Base-by-base conservation (phyloP, 179 eudicot species). In the Silene coronaria region DNA sequence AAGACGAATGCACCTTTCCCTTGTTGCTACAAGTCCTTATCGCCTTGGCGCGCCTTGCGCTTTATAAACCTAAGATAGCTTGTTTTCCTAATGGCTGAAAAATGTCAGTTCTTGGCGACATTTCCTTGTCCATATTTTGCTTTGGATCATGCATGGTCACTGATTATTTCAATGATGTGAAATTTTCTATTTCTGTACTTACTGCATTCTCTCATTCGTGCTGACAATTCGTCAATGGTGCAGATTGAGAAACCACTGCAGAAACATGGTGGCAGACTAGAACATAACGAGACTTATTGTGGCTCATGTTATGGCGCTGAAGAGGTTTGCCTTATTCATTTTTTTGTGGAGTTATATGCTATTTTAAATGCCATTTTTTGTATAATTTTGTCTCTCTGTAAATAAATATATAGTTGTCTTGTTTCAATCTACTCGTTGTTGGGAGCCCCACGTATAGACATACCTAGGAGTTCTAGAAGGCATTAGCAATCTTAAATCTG, bases 221-320 rank as follows among this genome's bases (percentile, higher is more conserved):
- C 67, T 58, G 12, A 75, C 19, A 9, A 13, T 60, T 67, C 14
- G 17, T 12, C 23, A 12, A 74, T 71, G 46, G 6, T 88, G 78
- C 87, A 91, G 98, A 89, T 93, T 75, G 99, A 93, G 82, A 93
- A 87, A 89, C 99, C 99, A 78, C 76, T 96, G 79, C 99, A 96
- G 85, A 89, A 79, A 81, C 99, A 96, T 85, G 99, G 99, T 78
- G 97, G 97, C 73, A 90, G 97, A 85, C 88, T 96, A 78, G 96
- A 87, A 73, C 87, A 87, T 77, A 87, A 96, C 71, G 99, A 96
- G 82, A 91, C 88, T 78, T 96, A 96, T 67, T 96, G 99, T 82
- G 99, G 99, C 71, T 96, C 99, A 72, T 96, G 99, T 82, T 96
- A 71, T 89, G 99, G 99, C 70, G 97, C 99, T 67, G 97, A 96